Base-by-base conservation (phyloP, 805 yeast genomes). In the Hanseniaspora nectarophila region DNA sequence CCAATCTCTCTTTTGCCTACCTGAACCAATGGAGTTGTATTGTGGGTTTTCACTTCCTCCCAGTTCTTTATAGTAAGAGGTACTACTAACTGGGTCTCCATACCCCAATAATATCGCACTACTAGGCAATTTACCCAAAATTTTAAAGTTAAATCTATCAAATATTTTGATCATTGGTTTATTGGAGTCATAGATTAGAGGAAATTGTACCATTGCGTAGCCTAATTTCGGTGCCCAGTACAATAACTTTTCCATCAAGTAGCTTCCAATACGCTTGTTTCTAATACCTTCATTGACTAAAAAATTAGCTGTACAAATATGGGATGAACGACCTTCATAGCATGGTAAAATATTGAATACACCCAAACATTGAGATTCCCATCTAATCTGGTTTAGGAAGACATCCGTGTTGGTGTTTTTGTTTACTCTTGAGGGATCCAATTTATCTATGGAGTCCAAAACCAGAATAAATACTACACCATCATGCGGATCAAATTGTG, bases 301-400 rank as follows among this genome's bases (percentile, higher is more conserved):
- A 59, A 90, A 84, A 20, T 82, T 82, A 1, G 86, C 95, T 0
- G 95, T 85, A 59, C 95, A 88, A n/a, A 92, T 82, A 62, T 90
- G 97, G 0, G 95, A 80, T 18, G 92, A 82, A 43, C 97, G 71
- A 1, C 97, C 97, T 0, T 97, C 95, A 62, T 82, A 90, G 60
- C 86, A 84, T 2, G 97, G 92, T 57, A 83, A 83, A 55, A 90
- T 74, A 63, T 75, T 81, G 62, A 90, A 88, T 1, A 89, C 76
- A 0, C 97, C 98, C 44, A 92, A 70, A 63, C 97, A 90, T 62
- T 83, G 89, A 59, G 85, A 86, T 55, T 88, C 94, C 96, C 97
- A 89, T 62, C 82, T 87, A 48, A 82, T 76, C 4, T 28, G 28
- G 54, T 59, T 62, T 18, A 64, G 53, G 43, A 63, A 34, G 18